phyloP scores from a whole-genome alignment of 495 filamentous ascomycete genomes.

The Pyrenopolyporus hunteri region DNA sequence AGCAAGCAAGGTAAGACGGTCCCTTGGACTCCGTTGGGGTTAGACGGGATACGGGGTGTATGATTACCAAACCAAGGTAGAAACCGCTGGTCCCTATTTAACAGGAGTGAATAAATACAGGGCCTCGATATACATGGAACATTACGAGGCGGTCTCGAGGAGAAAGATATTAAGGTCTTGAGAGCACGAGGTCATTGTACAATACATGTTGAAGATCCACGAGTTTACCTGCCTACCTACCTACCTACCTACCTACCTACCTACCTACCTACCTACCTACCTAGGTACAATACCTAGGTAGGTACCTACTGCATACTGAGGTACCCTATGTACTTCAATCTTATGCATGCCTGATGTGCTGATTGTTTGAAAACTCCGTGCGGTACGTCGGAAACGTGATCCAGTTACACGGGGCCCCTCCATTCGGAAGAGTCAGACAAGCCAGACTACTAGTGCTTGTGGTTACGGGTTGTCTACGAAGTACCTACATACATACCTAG shows the following conservation, averaged over 20 bases:
- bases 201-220: too few species aligned
- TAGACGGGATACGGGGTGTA: constrained; percentile 5
- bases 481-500: neutral
- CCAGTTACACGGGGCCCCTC: constrained; percentile 31
- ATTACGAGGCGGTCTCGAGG: neutral
- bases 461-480: constrained; percentile 23
- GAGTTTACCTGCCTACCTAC: too few species aligned
- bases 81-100: neutral
- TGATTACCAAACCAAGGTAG: constrained; percentile 6
- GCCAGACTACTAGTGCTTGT: constrained; percentile 19
- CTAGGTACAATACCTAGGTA: too few species aligned
- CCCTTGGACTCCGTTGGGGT: constrained; percentile 38
- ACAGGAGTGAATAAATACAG: too few species aligned
- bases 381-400: constrained; percentile 12
- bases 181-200: too few species aligned
- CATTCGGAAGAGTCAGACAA: constrained; percentile 29
- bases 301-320: neutral
- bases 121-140: too few species aligned
- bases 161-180: too few species aligned
- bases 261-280: too few species aligned
- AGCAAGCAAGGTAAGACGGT: constrained; percentile 39
- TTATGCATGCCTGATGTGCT: constrained; percentile 3
- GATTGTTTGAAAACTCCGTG: neutral
- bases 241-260: too few species aligned
- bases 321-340: neutral